Conservation (phyloP, 2,329 filamentous ascomycete genomes). For the Clarireedia homoeocarpa region DNA sequence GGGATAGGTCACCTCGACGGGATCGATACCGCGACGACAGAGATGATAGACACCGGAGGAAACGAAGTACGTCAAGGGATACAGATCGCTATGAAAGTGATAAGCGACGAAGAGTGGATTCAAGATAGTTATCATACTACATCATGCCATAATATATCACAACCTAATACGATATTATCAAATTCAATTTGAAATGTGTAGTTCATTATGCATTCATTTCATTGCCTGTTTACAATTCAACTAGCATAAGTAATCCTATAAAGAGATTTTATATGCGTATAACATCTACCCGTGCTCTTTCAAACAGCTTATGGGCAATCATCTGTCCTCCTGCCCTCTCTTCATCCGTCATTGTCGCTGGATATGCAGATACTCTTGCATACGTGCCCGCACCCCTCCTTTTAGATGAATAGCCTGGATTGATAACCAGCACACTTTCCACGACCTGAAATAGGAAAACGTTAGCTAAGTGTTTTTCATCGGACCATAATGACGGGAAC, state of each 20-base stretch:
- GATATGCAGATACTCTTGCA: constrained; percentile 68
- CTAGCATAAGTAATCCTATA: neutral
- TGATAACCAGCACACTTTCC: constrained; percentile 82
- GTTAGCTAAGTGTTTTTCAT: neutral
- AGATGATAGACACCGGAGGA: constrained; percentile 42
- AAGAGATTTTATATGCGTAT: constrained; percentile 52
- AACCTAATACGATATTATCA: neutral
- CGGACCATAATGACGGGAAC: too few relatives aligned
- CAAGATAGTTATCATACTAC: constrained; percentile 17
- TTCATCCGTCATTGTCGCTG: constrained; percentile 50
- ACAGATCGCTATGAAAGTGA: constrained; percentile 46
- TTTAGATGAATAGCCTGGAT: constrained; percentile 83
- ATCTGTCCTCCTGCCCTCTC: constrained; percentile 49
- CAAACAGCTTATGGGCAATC: constrained; percentile 68
- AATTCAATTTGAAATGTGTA: neutral
- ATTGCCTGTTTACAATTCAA: neutral
- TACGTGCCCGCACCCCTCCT: constrained; percentile 78
- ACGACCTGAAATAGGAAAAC: constrained; percentile 55
- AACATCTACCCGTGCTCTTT: constrained; percentile 81
- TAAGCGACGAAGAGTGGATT: constrained; percentile 52
- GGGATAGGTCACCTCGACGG: constrained; percentile 23
- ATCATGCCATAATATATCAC: constrained; percentile 5
- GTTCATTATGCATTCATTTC: constrained; percentile 6
- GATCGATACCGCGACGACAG: constrained; percentile 34
- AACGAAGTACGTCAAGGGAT: constrained; percentile 51